These are phyloP conservation scores for Globisporangium radiosum DNA, from an alignment of 352 stramenopile species.

Conservation along the genomic window DNA sequence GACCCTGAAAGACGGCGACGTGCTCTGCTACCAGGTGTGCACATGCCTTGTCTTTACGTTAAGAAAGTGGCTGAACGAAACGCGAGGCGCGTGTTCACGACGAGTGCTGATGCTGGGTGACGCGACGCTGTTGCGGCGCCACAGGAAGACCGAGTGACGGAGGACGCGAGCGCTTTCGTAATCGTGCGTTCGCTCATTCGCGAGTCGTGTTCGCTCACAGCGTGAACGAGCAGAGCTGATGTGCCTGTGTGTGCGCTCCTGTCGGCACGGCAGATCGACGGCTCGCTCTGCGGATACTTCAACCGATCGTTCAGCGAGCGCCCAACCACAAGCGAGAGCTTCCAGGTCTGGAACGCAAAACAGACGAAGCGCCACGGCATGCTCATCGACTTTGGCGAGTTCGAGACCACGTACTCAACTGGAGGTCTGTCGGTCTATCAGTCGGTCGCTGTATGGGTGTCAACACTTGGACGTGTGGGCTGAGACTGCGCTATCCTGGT, in stretches of 20 bases:
- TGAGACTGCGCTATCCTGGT: background rate
- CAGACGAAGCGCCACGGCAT: conserved; percentile 37
- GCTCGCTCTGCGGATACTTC: conserved; percentile 61
- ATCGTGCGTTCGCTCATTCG: conserved; percentile 23
- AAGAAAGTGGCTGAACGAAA: background rate
- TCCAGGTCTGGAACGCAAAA: conserved; percentile 40
- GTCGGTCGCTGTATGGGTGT: background rate
- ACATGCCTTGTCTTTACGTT: too few relatives aligned
- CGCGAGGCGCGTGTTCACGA: too few relatives aligned
- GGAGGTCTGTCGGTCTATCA: conserved; percentile 21
- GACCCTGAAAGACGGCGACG: conserved; percentile 52
- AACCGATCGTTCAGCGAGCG: conserved; percentile 58
- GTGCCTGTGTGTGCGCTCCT: background rate
- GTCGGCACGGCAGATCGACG: conserved; percentile 34
- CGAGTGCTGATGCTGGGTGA: too few relatives aligned
- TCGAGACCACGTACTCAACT: conserved; percentile 46
- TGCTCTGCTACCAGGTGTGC: conserved; percentile 52
- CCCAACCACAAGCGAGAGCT: conserved; percentile 23
- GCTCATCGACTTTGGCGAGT: conserved; percentile 59
- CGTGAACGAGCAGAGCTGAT: background rate
- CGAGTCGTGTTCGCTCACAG: background rate
- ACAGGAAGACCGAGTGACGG: conserved; percentile 40
- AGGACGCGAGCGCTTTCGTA: conserved; percentile 32
- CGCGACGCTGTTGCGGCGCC: too few relatives aligned
- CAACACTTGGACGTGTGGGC: background rate